Evolutionary conservation across 306 rosid species (phyloP).

Genomic region (Rosa persica): DNA sequence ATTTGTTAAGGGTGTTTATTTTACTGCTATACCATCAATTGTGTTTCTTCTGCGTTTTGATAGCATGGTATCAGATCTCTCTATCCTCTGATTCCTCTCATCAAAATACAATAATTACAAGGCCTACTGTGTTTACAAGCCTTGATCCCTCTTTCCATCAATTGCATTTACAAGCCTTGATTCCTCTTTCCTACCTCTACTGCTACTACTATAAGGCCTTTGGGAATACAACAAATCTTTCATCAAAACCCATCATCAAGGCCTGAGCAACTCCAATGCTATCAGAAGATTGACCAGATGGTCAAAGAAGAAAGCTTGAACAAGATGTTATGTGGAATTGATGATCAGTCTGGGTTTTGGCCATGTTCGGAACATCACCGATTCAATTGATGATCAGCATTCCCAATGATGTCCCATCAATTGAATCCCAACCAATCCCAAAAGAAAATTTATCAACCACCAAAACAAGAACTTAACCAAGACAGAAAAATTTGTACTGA

Average conservation of each 20-base stretch:
- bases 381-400: conserved; percentile 51
- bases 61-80: no score
- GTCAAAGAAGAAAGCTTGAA: conserved; percentile 78
- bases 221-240: conserved; percentile 65
- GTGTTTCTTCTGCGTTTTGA: no score
- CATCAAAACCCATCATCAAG: conserved; percentile 78
- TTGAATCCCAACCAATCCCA: no score
- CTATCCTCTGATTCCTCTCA: conserved; percentile 32
- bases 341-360: conserved; percentile 96
- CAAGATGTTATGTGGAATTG: conserved; percentile 87
- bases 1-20: no score
- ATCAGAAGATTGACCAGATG: conserved; percentile 63
- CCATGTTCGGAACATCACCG: conserved; percentile 98
- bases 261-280: conserved; percentile 54
- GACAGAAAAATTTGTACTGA: no score
- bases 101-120: conserved; percentile 37
- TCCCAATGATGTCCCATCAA: no score
- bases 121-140: conserved; percentile 8
- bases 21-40: no score
- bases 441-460: no score
- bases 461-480: no score
- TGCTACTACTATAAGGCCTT: conserved; percentile 49
- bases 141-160: no score
- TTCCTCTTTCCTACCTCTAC: conserved; percentile 56
- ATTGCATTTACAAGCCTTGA: not conserved